Evolutionary conservation across 331 rosid genomes (phyloP).

Genomic region (Cydonia oblonga): DNA sequence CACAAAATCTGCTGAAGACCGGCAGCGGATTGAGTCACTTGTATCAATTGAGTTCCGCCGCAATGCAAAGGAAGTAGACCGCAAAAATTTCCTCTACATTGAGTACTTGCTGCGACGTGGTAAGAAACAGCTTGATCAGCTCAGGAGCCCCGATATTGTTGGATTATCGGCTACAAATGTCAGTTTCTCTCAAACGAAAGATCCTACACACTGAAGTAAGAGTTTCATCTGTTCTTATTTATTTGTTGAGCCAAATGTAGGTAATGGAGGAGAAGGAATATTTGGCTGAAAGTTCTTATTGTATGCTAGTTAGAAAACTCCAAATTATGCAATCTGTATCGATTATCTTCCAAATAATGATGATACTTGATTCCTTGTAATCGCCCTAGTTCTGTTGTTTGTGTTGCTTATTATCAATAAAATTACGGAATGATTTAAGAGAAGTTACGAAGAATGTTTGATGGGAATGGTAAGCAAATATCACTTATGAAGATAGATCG

Average conservation of each 20-base stretch:
- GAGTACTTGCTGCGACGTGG: constrained; percentile 76
- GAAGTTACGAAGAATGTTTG: neutral
- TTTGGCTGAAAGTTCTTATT: neutral
- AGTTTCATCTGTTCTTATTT: neutral
- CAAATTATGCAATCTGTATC: neutral
- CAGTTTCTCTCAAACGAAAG: neutral
- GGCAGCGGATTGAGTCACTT: constrained; percentile 41
- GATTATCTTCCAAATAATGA: neutral
- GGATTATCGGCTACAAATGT: constrained; percentile 43
- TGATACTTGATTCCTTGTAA: neutral
- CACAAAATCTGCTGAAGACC: constrained; percentile 45
- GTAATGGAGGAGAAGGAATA: neutral
- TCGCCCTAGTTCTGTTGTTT: neutral
- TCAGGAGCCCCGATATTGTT: constrained; percentile 43
- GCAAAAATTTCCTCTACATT: constrained; percentile 59
- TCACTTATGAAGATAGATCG: no score
- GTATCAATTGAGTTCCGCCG: constrained; percentile 59
- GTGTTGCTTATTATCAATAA: neutral
- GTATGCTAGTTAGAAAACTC: neutral
- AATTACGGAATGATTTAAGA: neutral
- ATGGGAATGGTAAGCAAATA: neutral
- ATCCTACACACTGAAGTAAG: constrained; percentile 15
- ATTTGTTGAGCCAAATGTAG: neutral
- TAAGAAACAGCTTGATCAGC: constrained; percentile 75
- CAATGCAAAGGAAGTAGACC: constrained; percentile 54